A percentile compares a stretch with the other conserved stretches of the same genome.
phyloP scores from a whole-genome alignment of 257 asterid species.

The Solanum piurae region DNA sequence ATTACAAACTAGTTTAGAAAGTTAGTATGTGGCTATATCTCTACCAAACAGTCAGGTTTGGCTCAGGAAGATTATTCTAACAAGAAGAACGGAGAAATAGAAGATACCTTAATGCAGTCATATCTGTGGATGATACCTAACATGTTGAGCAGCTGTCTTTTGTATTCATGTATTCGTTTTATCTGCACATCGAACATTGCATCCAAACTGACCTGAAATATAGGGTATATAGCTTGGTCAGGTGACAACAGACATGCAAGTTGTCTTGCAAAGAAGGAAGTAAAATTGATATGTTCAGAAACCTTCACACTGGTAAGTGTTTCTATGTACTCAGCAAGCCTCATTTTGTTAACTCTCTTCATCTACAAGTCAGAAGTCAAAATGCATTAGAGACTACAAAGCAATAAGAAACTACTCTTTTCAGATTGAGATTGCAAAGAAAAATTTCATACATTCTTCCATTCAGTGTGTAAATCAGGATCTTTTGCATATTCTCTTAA shows the following conservation, averaged over 20 bases:
- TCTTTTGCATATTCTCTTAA: conserved; percentile 30
- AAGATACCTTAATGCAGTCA: conserved; percentile 42
- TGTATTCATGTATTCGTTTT: conserved; percentile 42
- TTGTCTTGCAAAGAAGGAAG: neutral
- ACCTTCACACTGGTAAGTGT: conserved; percentile 40
- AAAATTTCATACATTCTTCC: conserved; percentile 29
- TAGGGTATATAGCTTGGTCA: neutral
- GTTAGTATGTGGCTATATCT: neutral
- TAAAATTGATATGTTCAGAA: neutral
- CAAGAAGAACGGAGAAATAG: neutral
- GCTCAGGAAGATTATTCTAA: neutral
- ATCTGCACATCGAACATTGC: conserved; percentile 47
- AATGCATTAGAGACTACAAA: neutral
- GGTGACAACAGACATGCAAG: neutral
- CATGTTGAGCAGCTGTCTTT: conserved; percentile 39
- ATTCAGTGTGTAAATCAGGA: conserved; percentile 30
- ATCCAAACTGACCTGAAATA: conserved; percentile 37
- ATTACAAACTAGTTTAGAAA: neutral
- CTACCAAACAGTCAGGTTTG: neutral
- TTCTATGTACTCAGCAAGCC: conserved; percentile 42
- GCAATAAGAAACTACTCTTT: neutral
- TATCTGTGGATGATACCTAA: conserved; percentile 40
- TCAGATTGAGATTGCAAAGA: neutral
- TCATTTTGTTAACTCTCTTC: conserved; percentile 37
- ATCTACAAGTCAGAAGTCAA: conserved; percentile 11